Evolutionary conservation across 1,284 basidiomycete genomes (phyloP).

Genomic region (Fistulinella cinereoalba): DNA sequence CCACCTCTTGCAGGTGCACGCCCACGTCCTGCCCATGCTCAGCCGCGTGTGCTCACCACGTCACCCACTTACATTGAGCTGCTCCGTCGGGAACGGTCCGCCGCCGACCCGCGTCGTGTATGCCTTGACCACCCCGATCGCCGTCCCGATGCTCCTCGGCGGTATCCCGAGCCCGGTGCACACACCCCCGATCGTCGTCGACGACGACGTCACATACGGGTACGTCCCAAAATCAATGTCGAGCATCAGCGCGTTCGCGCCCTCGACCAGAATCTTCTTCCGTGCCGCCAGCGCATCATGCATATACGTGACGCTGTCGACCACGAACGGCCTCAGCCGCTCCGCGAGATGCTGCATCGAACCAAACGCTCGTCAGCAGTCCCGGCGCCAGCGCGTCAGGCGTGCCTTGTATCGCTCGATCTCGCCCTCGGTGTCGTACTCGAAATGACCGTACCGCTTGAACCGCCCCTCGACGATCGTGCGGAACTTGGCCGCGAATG

Average conservation of each 20-base stretch:
- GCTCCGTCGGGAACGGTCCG: slow-evolving; percentile 96
- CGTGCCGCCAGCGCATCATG: slow-evolving; percentile 75
- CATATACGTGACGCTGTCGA: slow-evolving; percentile 85
- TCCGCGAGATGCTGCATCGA: slow-evolving; percentile 71
- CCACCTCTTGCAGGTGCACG: slow-evolving; percentile 89
- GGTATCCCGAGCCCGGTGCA: slow-evolving; percentile 96
- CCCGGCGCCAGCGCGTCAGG: neutral
- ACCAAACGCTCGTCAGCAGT: neutral
- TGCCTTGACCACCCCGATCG: slow-evolving; percentile 94
- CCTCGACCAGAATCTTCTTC: slow-evolving; percentile 90
- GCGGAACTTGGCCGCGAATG: slow-evolving; percentile 91
- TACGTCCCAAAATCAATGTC: slow-evolving; percentile 98
- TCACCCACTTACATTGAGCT: slow-evolving; percentile 67
- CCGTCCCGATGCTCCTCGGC: slow-evolving; percentile 79
- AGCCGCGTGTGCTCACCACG: neutral
- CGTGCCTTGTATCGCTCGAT: slow-evolving; percentile 86
- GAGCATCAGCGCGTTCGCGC: slow-evolving; percentile 97
- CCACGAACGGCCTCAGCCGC: slow-evolving; percentile 83
- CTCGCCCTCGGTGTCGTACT: slow-evolving; percentile 98
- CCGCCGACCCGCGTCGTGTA: slow-evolving; percentile 98
- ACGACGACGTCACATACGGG: slow-evolving; percentile 94
- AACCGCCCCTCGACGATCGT: slow-evolving; percentile 95
- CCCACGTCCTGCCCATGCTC: slow-evolving; percentile 62
- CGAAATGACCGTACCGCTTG: slow-evolving; percentile 97
- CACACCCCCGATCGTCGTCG: slow-evolving; percentile 91